Evolutionary conservation across 108 stramenopile genomes (phyloP).

Genomic region (Phaeodactylum tricornutum): DNA sequence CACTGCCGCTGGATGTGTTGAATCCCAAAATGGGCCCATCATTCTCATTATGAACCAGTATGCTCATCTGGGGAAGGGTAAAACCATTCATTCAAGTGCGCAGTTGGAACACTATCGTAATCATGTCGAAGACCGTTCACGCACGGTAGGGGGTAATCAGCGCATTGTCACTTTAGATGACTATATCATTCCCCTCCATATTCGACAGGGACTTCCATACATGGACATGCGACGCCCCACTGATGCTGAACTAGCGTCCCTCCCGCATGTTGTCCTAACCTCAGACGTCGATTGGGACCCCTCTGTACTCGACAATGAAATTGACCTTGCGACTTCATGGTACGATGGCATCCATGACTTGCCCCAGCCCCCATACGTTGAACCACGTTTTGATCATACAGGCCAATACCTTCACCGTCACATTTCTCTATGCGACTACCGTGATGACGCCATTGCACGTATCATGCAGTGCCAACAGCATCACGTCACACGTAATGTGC

Average conservation of each 20-base stretch:
- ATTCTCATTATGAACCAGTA: slow-evolving; percentile 21
- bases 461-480: no score
- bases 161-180: slow-evolving; percentile 16
- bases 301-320: neutral
- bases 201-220: slow-evolving; percentile 3
- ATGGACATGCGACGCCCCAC: slow-evolving; percentile 2
- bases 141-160: slow-evolving; percentile 9
- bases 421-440: no score
- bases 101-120: slow-evolving; percentile 14
- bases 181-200: slow-evolving; percentile 1
- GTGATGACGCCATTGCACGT: no score
- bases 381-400: no score
- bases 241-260: slow-evolving; percentile 1
- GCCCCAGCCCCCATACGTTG: no score
- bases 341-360: no score
- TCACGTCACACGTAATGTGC: no score
- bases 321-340: no score
- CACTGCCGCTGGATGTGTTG: slow-evolving; percentile 11
- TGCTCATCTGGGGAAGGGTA: slow-evolving; percentile 10
- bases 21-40: slow-evolving; percentile 8
- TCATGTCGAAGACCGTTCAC: slow-evolving; percentile 12
- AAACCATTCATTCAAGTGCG: slow-evolving; percentile 17
- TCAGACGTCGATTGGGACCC: slow-evolving; percentile 6
- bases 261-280: slow-evolving; percentile 6
- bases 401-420: no score